phyloP scores from a whole-genome alignment of 2,329 filamentous ascomycete species.

The Didymella glomerata region DNA sequence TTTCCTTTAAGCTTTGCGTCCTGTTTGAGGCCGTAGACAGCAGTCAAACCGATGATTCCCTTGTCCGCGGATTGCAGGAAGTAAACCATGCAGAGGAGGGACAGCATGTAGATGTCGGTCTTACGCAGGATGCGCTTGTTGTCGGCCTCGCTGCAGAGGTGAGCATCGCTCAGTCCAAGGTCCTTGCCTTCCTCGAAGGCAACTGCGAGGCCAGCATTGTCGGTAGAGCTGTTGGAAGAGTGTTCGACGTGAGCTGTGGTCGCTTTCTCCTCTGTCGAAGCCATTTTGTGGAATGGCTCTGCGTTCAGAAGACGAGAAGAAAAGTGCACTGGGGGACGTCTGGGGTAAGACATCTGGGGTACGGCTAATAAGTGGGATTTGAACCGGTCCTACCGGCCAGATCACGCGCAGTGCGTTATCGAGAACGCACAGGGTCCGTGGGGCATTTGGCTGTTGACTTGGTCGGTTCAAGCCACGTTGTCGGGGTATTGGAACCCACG shows the following conservation, averaged over 20 bases:
- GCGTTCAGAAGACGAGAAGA: neutral
- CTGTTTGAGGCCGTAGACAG: slow-evolving; percentile 61
- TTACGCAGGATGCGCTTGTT: slow-evolving; percentile 35
- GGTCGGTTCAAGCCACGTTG: slow-evolving; percentile 12
- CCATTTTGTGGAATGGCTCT: slow-evolving; percentile 22
- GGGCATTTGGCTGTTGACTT: slow-evolving; percentile 2
- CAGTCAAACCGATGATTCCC: slow-evolving; percentile 57
- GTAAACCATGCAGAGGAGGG: slow-evolving; percentile 38
- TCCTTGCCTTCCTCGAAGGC: slow-evolving; percentile 34
- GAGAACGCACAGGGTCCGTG: slow-evolving; percentile 4
- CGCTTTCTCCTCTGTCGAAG: slow-evolving; percentile 28
- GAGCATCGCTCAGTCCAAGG: slow-evolving; percentile 24
- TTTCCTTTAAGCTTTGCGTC: slow-evolving; percentile 52
- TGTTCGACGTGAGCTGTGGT: slow-evolving; percentile 22
- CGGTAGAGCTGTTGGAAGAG: slow-evolving; percentile 22
- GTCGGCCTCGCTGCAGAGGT: slow-evolving; percentile 34
- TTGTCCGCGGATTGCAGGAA: slow-evolving; percentile 58
- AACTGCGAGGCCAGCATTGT: slow-evolving; percentile 20
- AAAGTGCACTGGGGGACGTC: slow-evolving; percentile 13
- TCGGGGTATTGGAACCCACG: slow-evolving; percentile 17
- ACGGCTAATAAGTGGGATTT: slow-evolving; percentile 20
- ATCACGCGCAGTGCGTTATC: slow-evolving; percentile 5
- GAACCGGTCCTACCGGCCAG: slow-evolving; percentile 12
- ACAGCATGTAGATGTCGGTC: slow-evolving; percentile 35
- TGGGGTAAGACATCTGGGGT: slow-evolving; percentile 23